phyloP scores from a whole-genome alignment of 2,329 filamentous ascomycete genomes.

The Fusarium xylarioides region DNA sequence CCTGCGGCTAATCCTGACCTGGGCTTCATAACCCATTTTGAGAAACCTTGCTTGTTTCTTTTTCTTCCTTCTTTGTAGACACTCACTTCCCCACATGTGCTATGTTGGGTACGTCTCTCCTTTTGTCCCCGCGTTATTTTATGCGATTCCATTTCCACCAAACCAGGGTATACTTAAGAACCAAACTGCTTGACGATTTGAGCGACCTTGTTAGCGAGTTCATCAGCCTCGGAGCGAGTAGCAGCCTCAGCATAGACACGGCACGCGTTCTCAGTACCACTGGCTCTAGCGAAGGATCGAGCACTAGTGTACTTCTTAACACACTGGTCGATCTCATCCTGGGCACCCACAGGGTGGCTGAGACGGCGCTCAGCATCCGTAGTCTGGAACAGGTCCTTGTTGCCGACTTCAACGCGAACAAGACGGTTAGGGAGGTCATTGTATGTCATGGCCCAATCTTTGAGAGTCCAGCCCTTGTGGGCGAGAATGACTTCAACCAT shows the following conservation, averaged over 20 bases:
- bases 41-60: conserved; percentile 8
- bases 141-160: conserved; percentile 13
- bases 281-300: conserved; percentile 89
- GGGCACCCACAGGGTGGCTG: conserved; percentile 79
- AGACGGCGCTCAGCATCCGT: conserved; percentile 92
- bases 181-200: conserved; percentile 73
- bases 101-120: background rate
- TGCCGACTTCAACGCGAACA: conserved; percentile 87
- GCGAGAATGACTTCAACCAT: conserved; percentile 96
- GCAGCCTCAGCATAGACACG: conserved; percentile 96
- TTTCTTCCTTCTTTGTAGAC: background rate
- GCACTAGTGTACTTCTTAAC: conserved; percentile 93
- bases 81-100: background rate
- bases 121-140: conserved; percentile 12
- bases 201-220: conserved; percentile 85
- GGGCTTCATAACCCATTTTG: conserved; percentile 10
- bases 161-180: conserved; percentile 37
- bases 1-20: conserved; percentile 9
- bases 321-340: conserved; percentile 85
- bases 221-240: conserved; percentile 87
- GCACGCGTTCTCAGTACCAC: conserved; percentile 95
- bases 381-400: conserved; percentile 90
- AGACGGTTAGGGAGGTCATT: conserved; percentile 93
- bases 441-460: conserved; percentile 94
- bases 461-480: conserved; percentile 89